A percentile compares a stretch with the other conserved stretches of the same genome.
These are phyloP conservation scores for Nicotiana benthamiana DNA, from an alignment of 257 asterid species.

Conservation along the genomic window DNA sequence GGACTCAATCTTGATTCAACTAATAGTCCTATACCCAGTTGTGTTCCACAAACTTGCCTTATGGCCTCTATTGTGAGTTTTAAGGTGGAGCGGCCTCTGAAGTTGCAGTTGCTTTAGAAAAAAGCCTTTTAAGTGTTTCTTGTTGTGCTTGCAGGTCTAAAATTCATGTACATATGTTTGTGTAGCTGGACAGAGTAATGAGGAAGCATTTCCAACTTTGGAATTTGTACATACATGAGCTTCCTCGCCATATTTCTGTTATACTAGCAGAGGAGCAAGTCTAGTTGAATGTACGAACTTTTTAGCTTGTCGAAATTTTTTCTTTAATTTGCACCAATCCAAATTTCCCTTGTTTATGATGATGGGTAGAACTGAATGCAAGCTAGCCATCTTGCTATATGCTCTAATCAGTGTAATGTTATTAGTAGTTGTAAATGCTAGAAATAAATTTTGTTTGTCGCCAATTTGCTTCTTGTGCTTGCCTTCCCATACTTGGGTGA, in stretches of 20 bases:
- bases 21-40: not conserved
- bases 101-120: not conserved
- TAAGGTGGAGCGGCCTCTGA: not conserved
- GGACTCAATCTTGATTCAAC: not conserved
- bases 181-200: not conserved
- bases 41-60: not conserved
- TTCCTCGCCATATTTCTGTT: not conserved
- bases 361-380: not conserved
- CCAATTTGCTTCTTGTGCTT: not conserved
- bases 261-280: not conserved
- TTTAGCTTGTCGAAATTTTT: not conserved
- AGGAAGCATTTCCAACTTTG: constrained; percentile 3
- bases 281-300: not conserved
- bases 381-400: not conserved
- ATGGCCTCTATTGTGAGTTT: not conserved
- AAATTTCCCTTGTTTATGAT: not conserved
- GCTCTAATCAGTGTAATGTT: not conserved
- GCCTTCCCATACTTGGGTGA: not conserved
- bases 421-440: not conserved
- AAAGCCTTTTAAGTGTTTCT: not conserved
- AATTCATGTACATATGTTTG: not conserved
- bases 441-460: not conserved
- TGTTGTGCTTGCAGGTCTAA: not conserved
- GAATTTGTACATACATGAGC: not conserved
- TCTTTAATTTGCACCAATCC: not conserved